These are phyloP conservation scores for Clavulina sp. DNA, from an alignment of 768 basidiomycete genomes.

Conservation along the genomic window DNA sequence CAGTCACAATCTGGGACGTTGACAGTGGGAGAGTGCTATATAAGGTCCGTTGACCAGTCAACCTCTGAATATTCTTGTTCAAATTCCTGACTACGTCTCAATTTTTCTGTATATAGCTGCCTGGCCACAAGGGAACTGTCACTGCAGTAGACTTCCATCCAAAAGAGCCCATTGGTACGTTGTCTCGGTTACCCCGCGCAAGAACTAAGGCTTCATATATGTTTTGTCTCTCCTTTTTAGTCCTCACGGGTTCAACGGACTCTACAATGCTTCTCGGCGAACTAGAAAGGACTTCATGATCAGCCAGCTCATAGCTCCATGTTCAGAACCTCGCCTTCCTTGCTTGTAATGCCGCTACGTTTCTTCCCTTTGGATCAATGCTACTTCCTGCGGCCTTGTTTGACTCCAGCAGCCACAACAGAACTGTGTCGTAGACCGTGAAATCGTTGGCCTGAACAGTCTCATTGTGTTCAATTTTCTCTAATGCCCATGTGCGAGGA, in stretches of 20 bases:
- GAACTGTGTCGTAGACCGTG: too few species aligned
- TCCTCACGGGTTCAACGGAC: conserved; percentile 85
- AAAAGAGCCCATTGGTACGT: conserved; percentile 83
- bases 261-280: conserved; percentile 85
- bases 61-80: background rate
- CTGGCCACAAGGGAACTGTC: conserved; percentile 93
- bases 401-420: too few species aligned
- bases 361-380: too few species aligned
- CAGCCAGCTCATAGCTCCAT: background rate
- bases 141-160: conserved; percentile 94
- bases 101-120: conserved; percentile 37
- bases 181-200: background rate
- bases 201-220: background rate
- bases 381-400: too few species aligned
- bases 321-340: too few species aligned
- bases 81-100: background rate
- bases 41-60: conserved; percentile 40
- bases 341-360: too few species aligned
- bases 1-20: conserved; percentile 75
- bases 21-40: conserved; percentile 59
- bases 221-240: conserved; percentile 23
- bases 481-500: too few species aligned
- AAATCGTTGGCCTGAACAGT: too few species aligned
- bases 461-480: too few species aligned
- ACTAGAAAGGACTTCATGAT: conserved; percentile 31